Evolutionary conservation across 169 alveolate species (phyloP).

Genomic region (Cryptosporidium felis): DNA sequence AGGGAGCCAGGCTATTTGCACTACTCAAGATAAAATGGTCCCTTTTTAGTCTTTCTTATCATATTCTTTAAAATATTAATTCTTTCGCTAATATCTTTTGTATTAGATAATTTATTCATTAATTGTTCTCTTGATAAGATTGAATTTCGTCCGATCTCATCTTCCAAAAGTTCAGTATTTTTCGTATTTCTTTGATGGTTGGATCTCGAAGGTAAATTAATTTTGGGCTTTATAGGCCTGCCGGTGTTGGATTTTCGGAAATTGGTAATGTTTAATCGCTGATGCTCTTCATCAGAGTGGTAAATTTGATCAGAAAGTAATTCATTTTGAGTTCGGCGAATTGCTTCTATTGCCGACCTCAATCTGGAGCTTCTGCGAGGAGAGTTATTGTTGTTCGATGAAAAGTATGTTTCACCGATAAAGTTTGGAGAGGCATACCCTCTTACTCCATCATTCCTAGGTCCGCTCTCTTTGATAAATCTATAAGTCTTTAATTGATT

Average conservation of each 20-base stretch:
- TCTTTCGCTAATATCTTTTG: slow-evolving; percentile 59
- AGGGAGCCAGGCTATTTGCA: not conserved
- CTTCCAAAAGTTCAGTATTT: no score
- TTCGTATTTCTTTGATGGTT: no score
- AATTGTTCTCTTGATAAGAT: slow-evolving; percentile 37
- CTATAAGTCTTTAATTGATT: slow-evolving; percentile 16
- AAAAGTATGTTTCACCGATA: no score
- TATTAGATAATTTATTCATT: slow-evolving; percentile 46
- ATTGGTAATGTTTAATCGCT: not conserved
- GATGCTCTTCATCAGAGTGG: not conserved
- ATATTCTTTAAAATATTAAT: slow-evolving; percentile 49
- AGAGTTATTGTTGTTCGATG: no score
- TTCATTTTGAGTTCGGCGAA: slow-evolving; percentile 7
- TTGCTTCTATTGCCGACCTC: slow-evolving; percentile 22
- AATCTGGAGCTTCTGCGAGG: slow-evolving; percentile 13
- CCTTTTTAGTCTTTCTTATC: slow-evolving; percentile 52
- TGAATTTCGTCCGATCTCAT: no score
- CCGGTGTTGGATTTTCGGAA: no score
- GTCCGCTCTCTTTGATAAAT: slow-evolving; percentile 22
- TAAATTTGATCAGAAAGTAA: not conserved
- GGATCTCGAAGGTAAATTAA: no score
- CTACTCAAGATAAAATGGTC: not conserved
- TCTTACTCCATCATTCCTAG: no score
- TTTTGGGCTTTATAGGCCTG: no score
- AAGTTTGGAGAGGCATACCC: no score